Base-by-base conservation (phyloP, 306 rosid species). In the Abrus pulchellus region DNA sequence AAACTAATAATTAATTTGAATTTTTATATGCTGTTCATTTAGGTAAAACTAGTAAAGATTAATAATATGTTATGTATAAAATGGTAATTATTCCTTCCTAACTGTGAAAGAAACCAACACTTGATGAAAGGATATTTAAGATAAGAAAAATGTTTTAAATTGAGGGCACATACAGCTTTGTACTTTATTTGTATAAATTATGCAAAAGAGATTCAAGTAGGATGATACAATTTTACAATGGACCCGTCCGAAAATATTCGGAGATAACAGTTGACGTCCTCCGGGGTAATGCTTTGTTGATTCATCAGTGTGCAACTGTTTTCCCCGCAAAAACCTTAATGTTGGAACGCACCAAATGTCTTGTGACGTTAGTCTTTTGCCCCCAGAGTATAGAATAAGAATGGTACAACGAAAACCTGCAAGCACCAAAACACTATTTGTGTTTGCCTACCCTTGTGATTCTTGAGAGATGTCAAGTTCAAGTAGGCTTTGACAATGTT, bases 31-130 rank as follows among this genome's bases (percentile, higher is more conserved):
- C 4, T 9, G 34, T 47, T 61, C 14, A 32, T 28, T 45, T 45
- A 13, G 47, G n/a, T 70, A n/a, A 33, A 50, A 70, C 32, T 70
- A 70, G 60, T 45, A 29, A 49, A 10, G 33, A 59, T 56, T 29
- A 55, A 13, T 13, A 43, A 27, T 45, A 5, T 38, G 29, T 13
- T 45, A 29, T 32, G 60, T 33, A 33, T 33, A 59, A 11, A 61
- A 49, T 47, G 28, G 29, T 13, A 34, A 67, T 27, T 28, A 57
- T 67, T 75, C 77, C 61, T 74, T 81, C 53, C 38, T 63, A 68
- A 68, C 48, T 30, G 0, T 44, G 8, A 54, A 83, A 61, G 69
- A 43, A 61, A 60, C 79, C 55, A 41, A 30, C 55, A 43, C 43
- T 28, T 10, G 10, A 9, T 45, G 57, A 50, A 60, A 45, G 27